Conservation (phyloP, 257 asterid species). For the Solanum bukasovii region DNA sequence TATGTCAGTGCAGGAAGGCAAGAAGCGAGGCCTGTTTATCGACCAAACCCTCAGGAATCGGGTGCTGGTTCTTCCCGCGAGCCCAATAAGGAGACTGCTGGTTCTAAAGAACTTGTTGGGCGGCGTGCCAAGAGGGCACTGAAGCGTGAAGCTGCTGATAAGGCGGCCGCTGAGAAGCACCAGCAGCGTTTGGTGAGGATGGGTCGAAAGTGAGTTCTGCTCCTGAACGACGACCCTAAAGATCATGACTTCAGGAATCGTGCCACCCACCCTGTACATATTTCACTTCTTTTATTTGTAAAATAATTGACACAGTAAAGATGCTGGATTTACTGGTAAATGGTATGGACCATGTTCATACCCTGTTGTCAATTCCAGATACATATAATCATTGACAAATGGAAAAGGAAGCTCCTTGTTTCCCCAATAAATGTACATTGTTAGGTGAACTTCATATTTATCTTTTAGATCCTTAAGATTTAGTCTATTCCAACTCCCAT, state of each 20-base stretch:
- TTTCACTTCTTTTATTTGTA: background rate
- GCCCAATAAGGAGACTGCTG: conserved; percentile 38
- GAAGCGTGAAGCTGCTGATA: conserved; percentile 83
- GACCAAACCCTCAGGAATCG: conserved; percentile 16
- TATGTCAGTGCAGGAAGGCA: conserved; percentile 83
- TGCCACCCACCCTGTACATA: background rate
- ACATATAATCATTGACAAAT: background rate
- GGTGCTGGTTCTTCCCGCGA: conserved; percentile 66
- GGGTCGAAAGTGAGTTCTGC: conserved; percentile 29
- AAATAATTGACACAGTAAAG: background rate
- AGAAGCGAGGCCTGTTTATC: conserved; percentile 60
- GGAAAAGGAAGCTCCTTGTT: background rate
- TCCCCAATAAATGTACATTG: conserved; percentile 2
- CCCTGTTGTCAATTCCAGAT: background rate
- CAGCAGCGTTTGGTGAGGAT: conserved; percentile 57
- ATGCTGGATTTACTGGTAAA: background rate
- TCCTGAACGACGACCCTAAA: background rate
- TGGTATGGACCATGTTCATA: background rate
- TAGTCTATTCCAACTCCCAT: background rate
- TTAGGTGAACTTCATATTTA: background rate
- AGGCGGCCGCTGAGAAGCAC: conserved; percentile 70
- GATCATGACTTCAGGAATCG: background rate
- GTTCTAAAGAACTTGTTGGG: conserved; percentile 43
- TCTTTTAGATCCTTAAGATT: background rate
- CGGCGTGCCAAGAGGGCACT: conserved; percentile 77